Evolutionary conservation across 2,329 filamentous ascomycete species (phyloP).

Genomic region (Raffaelea arxii): DNA sequence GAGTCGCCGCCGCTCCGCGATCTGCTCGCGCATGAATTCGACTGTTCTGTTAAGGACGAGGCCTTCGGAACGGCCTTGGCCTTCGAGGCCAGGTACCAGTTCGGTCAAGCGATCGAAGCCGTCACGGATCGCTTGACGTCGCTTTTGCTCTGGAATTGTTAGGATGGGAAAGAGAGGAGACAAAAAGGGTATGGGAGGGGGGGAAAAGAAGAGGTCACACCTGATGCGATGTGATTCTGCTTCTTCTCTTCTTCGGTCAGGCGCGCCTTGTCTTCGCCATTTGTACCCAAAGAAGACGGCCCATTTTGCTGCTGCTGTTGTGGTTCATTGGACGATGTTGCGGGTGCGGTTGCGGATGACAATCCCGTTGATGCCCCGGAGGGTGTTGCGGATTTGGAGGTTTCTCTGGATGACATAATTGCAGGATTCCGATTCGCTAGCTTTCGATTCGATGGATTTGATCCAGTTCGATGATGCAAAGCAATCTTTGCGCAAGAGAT

Average conservation of each 20-base stretch:
- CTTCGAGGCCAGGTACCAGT: slow-evolving; percentile 71
- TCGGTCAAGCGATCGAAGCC: slow-evolving; percentile 75
- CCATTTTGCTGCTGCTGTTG: no score
- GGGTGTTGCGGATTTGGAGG: no score
- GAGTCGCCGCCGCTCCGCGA: slow-evolving; percentile 48
- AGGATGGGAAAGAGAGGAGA: neutral
- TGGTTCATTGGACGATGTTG: no score
- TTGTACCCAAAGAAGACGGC: no score
- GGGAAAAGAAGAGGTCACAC: slow-evolving; percentile 10
- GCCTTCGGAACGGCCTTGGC: slow-evolving; percentile 76
- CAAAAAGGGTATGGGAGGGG: neutral
- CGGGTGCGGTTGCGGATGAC: no score
- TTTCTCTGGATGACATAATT: no score
- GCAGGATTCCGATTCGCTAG: no score
- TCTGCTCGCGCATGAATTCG: slow-evolving; percentile 52
- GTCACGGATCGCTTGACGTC: slow-evolving; percentile 57
- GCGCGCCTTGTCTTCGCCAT: slow-evolving; percentile 20
- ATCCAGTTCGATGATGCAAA: no score
- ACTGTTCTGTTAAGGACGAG: slow-evolving; percentile 67
- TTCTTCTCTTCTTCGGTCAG: slow-evolving; percentile 30
- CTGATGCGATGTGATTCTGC: slow-evolving; percentile 25
- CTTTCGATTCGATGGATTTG: no score
- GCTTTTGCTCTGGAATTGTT: slow-evolving; percentile 22
- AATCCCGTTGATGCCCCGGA: no score
- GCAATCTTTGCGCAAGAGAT: no score